These are phyloP conservation scores for Naganishia sp. DNA, from an alignment of 1,284 basidiomycete genomes.

Conservation along the genomic window DNA sequence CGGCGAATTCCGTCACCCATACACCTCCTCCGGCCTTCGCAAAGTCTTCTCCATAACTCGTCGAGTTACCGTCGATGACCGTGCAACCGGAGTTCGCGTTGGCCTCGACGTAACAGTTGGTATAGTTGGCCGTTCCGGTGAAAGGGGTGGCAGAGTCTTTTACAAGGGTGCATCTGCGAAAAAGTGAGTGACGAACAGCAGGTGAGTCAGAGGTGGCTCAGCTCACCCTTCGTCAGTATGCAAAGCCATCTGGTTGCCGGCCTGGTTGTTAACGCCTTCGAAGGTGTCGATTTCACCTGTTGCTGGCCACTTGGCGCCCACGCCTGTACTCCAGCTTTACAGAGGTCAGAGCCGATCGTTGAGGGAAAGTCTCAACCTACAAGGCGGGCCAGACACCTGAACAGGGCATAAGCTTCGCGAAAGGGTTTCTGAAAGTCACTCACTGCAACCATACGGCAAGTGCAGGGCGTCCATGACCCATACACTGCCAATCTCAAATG, in stretches of 20 bases:
- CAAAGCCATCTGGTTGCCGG: constrained; percentile 54
- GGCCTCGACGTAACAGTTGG: constrained; percentile 49
- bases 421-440: neutral
- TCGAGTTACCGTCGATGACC: constrained; percentile 39
- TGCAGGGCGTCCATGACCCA: constrained; percentile 79
- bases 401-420: neutral
- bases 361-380: constrained; percentile 38
- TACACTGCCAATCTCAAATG: constrained; percentile 64
- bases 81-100: constrained; percentile 64
- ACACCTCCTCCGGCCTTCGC: constrained; percentile 48
- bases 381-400: constrained; percentile 64
- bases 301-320: constrained; percentile 57
- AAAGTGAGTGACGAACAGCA: neutral
- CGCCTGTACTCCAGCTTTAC: constrained; percentile 39
- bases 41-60: constrained; percentile 43
- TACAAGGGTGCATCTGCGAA: constrained; percentile 40
- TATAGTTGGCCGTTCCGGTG: constrained; percentile 43
- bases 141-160: constrained; percentile 35
- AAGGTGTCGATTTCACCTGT: constrained; percentile 62
- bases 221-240: constrained; percentile 51
- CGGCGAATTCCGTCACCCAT: constrained; percentile 42
- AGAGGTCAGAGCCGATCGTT: neutral
- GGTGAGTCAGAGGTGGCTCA: constrained; percentile 41
- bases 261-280: constrained; percentile 55
- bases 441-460: constrained; percentile 78